Evolutionary conservation across 371 early-diverging fungal genomes (phyloP).

Genomic region (Mucor lusitanicus): DNA sequence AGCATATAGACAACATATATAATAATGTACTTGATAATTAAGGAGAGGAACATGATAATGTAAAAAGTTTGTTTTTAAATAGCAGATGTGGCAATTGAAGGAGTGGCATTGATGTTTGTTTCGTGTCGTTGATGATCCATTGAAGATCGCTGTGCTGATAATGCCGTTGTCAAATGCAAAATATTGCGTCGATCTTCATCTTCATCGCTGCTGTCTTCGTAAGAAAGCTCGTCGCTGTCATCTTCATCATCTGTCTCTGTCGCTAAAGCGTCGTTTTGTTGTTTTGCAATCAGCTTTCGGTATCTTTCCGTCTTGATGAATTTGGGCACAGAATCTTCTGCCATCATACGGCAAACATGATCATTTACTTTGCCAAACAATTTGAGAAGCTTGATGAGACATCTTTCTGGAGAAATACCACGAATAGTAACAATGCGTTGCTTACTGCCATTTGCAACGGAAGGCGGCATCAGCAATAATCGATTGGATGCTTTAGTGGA

Average conservation of each 20-base stretch:
- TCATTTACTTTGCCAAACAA: constrained; percentile 66
- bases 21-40: too few species aligned
- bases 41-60: too few species aligned
- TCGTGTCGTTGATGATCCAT: constrained; percentile 7
- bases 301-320: constrained; percentile 70
- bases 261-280: neutral
- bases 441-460: neutral
- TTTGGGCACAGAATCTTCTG: constrained; percentile 78
- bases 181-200: neutral
- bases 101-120: neutral
- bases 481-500: neutral
- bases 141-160: constrained; percentile 9
- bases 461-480: constrained; percentile 14
- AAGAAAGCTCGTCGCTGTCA: neutral
- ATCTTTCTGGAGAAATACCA: constrained; percentile 15
- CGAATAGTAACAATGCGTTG: constrained; percentile 7
- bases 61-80: too few species aligned
- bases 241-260: neutral
- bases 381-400: constrained; percentile 32
- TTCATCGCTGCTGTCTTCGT: constrained; percentile 10
- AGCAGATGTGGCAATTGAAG: neutral
- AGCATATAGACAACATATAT: too few species aligned
- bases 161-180: constrained; percentile 1
- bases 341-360: constrained; percentile 75
- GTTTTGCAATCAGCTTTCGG: constrained; percentile 25